These are phyloP conservation scores for Pouteria campechiana DNA, from an alignment of 179 eudicot species.

Conservation along the genomic window DNA sequence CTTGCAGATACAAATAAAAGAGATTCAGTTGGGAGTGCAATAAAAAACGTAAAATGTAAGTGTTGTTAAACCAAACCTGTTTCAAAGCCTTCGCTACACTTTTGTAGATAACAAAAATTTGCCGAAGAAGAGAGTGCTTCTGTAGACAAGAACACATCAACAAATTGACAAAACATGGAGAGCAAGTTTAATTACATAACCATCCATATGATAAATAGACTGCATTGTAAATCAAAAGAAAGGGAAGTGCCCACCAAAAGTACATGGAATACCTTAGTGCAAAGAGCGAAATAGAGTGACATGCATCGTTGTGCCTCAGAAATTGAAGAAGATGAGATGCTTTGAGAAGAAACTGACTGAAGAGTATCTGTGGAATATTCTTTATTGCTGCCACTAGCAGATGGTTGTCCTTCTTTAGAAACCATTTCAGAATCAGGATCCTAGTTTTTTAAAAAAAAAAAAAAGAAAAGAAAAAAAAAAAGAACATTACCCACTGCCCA, in stretches of 20 bases:
- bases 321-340: slow-evolving; percentile 32
- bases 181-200: too few species aligned
- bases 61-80: slow-evolving; percentile 49
- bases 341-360: slow-evolving; percentile 25
- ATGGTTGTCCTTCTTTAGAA: slow-evolving; percentile 29
- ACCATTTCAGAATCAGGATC: slow-evolving; percentile 22
- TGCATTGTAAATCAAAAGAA: too few species aligned
- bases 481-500: too few species aligned
- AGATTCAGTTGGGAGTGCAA: too few species aligned
- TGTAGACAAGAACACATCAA: slow-evolving; percentile 28
- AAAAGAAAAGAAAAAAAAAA: too few species aligned
- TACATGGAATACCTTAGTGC: slow-evolving; percentile 81
- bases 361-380: slow-evolving; percentile 29
- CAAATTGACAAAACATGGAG: slow-evolving; percentile 1
- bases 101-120: slow-evolving; percentile 55
- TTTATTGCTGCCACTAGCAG: slow-evolving; percentile 20
- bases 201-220: too few species aligned
- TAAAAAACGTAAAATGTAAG: slow-evolving; percentile 3
- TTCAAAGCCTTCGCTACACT: slow-evolving; percentile 51
- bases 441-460: too few species aligned
- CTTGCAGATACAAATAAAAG: not conserved
- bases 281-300: slow-evolving; percentile 91
- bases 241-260: too few species aligned
- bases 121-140: slow-evolving; percentile 88
- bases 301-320: slow-evolving; percentile 74